Evolutionary conservation across 2,329 filamentous ascomycete genomes (phyloP).

Genomic region (Epichloe coenophiala): DNA sequence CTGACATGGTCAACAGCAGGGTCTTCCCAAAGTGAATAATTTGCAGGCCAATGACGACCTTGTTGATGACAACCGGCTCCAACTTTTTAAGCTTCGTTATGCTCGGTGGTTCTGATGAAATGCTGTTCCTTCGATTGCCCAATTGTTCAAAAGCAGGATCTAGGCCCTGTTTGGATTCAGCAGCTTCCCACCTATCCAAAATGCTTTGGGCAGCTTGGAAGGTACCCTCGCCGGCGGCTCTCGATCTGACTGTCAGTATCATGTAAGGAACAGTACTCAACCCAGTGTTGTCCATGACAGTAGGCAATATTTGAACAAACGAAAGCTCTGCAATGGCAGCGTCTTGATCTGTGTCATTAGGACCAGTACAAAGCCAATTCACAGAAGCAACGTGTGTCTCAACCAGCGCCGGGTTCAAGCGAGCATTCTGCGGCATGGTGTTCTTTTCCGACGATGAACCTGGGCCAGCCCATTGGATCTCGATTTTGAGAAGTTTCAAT

Average conservation of each 20-base stretch:
- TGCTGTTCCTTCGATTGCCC: conserved; percentile 44
- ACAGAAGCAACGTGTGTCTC: conserved; percentile 44
- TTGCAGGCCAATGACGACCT: conserved; percentile 56
- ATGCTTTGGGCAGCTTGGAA: conserved; percentile 58
- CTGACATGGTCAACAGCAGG: conserved; percentile 60
- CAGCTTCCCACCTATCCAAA: conserved; percentile 70
- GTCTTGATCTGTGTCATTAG: conserved; percentile 29
- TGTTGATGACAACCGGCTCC: conserved; percentile 56
- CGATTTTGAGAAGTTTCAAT: conserved; percentile 59
- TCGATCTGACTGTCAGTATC: conserved; percentile 60
- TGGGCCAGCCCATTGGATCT: conserved; percentile 58
- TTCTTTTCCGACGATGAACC: conserved; percentile 38
- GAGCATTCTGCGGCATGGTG: conserved; percentile 29
- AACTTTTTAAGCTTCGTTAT: conserved; percentile 43
- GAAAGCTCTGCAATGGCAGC: conserved; percentile 51
- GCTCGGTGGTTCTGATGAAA: conserved; percentile 19
- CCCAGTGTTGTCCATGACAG: conserved; percentile 44
- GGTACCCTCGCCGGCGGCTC: conserved; percentile 38
- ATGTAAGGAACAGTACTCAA: conserved; percentile 44
- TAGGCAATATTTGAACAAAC: conserved; percentile 60
- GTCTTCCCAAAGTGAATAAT: conserved; percentile 58
- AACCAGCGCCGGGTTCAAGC: conserved; percentile 37
- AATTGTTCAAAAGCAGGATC: conserved; percentile 70
- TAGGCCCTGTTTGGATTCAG: conserved; percentile 52
- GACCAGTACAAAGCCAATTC: conserved; percentile 40